Evolutionary conservation across 75 land plant genomes (phyloP).

Genomic region (Cupressus sempervirens): DNA sequence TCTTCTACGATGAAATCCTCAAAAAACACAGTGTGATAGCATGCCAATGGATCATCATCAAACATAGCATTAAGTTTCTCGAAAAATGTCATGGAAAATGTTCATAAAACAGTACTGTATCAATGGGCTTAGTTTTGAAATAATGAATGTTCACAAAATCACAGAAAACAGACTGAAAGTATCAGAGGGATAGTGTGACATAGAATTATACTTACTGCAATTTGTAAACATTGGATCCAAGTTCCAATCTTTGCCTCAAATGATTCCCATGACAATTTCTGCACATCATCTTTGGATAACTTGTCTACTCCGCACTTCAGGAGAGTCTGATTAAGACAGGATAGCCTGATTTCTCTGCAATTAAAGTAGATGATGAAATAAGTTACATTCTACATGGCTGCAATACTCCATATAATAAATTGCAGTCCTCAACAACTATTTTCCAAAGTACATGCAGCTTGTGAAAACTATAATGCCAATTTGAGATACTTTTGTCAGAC

Average conservation of each 20-base stretch:
- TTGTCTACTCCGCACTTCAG: conserved; percentile 43
- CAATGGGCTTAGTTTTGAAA: background rate
- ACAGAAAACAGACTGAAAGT: background rate
- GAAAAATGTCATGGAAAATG: background rate
- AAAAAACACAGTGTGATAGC: background rate
- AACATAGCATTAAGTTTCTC: background rate
- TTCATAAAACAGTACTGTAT: background rate
- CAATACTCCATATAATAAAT: background rate
- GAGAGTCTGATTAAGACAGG: conserved; percentile 29
- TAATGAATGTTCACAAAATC: background rate
- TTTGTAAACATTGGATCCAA: conserved; percentile 34
- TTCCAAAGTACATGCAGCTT: background rate
- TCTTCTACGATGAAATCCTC: background rate
- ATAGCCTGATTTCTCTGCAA: conserved; percentile 11
- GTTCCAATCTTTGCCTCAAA: conserved; percentile 35
- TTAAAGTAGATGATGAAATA: background rate
- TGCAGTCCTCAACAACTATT: background rate
- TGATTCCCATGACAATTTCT: conserved; percentile 33
- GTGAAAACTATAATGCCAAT: background rate
- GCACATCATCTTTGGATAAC: conserved; percentile 28
- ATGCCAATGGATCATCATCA: background rate
- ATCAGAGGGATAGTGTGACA: background rate
- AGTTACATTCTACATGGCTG: background rate
- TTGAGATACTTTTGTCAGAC: background rate
- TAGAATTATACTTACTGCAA: conserved; percentile 23